Evolutionary conservation across 768 basidiomycete species (phyloP).

Genomic region (Nevesoporus exiguus): DNA sequence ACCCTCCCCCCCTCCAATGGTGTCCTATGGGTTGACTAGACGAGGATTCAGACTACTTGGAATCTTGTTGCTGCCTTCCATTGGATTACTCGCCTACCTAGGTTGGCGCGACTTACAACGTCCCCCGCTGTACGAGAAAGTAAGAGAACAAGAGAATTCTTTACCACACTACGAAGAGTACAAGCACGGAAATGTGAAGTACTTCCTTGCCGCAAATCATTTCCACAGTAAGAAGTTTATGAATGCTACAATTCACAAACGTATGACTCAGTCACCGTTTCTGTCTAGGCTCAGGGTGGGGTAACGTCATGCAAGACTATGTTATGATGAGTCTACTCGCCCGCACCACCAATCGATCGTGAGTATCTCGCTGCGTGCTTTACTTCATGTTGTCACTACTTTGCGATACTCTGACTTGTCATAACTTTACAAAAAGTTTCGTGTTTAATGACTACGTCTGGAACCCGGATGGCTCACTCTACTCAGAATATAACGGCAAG

Average conservation of each 20-base stretch:
- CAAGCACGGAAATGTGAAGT: constrained; percentile 36
- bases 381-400: neutral
- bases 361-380: neutral
- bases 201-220: constrained; percentile 48
- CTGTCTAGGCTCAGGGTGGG: constrained; percentile 36
- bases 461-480: constrained; percentile 34
- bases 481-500: constrained; percentile 36
- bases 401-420: constrained; percentile 3
- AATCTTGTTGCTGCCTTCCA: constrained; percentile 3
- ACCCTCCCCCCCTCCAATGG: constrained; percentile 12
- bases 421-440: constrained; percentile 24
- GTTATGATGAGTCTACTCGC: constrained; percentile 37
- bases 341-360: constrained; percentile 36
- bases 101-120: constrained; percentile 9
- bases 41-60: constrained; percentile 21
- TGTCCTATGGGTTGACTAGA: constrained; percentile 20
- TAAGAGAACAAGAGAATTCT: constrained; percentile 35
- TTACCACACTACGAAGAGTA: constrained; percentile 42
- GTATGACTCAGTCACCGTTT: neutral
- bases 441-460: constrained; percentile 45
- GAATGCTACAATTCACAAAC: neutral
- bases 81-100: constrained; percentile 14
- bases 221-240: constrained; percentile 31
- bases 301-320: constrained; percentile 41
- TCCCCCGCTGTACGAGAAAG: constrained; percentile 43